Base-by-base conservation (phyloP, 1,139 yeast genomes). In the Insectozyma bohioensis region DNA sequence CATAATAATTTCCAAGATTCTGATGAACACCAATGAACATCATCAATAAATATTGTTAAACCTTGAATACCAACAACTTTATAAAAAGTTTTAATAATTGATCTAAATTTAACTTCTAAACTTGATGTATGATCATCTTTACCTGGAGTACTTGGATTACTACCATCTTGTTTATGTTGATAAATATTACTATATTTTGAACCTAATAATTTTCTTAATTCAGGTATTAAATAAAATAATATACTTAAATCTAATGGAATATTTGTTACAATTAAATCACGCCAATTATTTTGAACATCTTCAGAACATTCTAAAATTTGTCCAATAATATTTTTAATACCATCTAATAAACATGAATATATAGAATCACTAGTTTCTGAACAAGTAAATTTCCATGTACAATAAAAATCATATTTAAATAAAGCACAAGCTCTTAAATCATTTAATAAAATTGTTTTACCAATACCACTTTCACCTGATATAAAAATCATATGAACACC, bases 391-490 rank as follows among this genome's bases (percentile, higher is more conserved):
- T 63, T 67, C 67, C 76, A 71, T 20, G 52, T 56, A 20, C 70
- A 63, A 43, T 61, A 68, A 42, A 67, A 66, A 16, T 59, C 59
- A 36, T 60, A 61, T 24, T 59, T 54, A 2, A 67, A 54, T 12
- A 64, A 48, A 2, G 74, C 62, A 2, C 54, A 49, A 4, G 64
- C 54, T 35, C 61, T 64, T 27, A 74, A 45, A 28, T 70, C 75
- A 19, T 58, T 56, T n/a, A 75, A 48, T 5, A 75, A 43, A 4
- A 71, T 51, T 0, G 78, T 58, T 47, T 73, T 74, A 4, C 80
- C 81, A 4, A 61, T 49, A 1, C 80, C 81, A 0, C 67, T 46
- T n/a, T 56, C 61, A 5, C 80, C 80, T 2, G 56, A 45, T 7
- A 75, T 49, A 10, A 72, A 46, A 2, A 70, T 43, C 11, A 64